phyloP scores from a whole-genome alignment of 176 grass and related monocot genomes.

The Pontederia crassipes region DNA sequence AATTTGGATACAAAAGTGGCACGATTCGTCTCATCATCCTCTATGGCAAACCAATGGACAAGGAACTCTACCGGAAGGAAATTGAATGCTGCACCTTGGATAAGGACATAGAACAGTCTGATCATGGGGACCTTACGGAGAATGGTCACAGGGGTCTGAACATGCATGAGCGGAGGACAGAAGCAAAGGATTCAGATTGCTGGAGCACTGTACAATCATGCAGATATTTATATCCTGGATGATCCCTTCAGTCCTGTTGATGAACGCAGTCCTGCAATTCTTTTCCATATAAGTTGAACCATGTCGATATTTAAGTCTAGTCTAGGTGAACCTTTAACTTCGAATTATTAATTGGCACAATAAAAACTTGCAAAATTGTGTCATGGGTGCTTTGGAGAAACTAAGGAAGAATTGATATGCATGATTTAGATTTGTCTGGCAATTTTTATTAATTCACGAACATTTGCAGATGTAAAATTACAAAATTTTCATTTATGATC shows the following conservation, averaged over 20 bases:
- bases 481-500: conserved; percentile 19
- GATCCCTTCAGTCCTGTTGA: conserved; percentile 92
- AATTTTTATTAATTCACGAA: not conserved
- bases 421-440: conserved; percentile 28
- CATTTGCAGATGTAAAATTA: not conserved
- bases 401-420: conserved; percentile 67
- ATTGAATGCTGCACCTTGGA: conserved; percentile 71
- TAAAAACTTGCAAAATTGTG: conserved; percentile 63
- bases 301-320: too few species aligned
- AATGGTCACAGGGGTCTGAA: conserved; percentile 92
- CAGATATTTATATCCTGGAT: conserved; percentile 77
- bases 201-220: conserved; percentile 74
- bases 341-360: not conserved
- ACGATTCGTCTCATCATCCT: conserved; percentile 80
- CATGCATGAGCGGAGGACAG: conserved; percentile 96
- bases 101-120: conserved; percentile 68
- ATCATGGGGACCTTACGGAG: conserved; percentile 76
- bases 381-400: conserved; percentile 64
- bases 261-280: conserved; percentile 61
- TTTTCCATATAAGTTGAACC: conserved; percentile 66
- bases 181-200: conserved; percentile 97
- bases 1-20: conserved; percentile 90
- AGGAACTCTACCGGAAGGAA: conserved; percentile 48
- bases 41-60: conserved; percentile 59
- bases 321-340: too few species aligned